Conservation (phyloP, 139 green algal genomes). For the Chlorella sp. region DNA sequence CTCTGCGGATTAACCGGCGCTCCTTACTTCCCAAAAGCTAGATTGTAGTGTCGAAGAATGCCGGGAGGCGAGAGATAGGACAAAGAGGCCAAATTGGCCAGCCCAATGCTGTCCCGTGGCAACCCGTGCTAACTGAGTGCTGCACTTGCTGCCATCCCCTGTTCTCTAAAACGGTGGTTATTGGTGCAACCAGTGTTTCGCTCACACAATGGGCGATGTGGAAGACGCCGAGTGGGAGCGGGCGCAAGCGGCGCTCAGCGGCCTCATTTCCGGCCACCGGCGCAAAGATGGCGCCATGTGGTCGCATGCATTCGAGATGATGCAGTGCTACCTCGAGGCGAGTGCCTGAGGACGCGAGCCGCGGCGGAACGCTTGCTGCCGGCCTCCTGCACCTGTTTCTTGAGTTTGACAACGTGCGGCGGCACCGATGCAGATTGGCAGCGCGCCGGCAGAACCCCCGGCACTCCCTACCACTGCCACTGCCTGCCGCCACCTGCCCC, state of each 20-base stretch:
- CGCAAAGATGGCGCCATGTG: constrained; percentile 64
- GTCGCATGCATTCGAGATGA: constrained; percentile 77
- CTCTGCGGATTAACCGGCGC: not conserved
- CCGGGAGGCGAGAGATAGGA: not conserved
- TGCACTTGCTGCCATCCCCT: not conserved
- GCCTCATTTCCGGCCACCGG: constrained; percentile 73
- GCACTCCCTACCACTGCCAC: not conserved
- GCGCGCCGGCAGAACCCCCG: too few relatives aligned
- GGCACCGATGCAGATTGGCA: not conserved
- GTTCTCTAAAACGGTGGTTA: not conserved
- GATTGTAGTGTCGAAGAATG: not conserved
- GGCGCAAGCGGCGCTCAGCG: constrained; percentile 58
- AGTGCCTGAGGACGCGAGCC: not conserved
- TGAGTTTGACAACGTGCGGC: too few relatives aligned
- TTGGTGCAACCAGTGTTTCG: too few relatives aligned
- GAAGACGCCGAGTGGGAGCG: constrained; percentile 52
- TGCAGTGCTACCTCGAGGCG: constrained; percentile 80
- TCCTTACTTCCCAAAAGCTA: not conserved
- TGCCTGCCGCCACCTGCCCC: not conserved
- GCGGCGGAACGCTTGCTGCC: not conserved
- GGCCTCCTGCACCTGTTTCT: not conserved
- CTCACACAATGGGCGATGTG: too few relatives aligned
- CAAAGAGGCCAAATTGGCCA: too few relatives aligned
- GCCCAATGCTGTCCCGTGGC: not conserved
- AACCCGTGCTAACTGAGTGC: not conserved